Base-by-base conservation (phyloP, 345 rosid genomes). In the Garcia nutans region DNA sequence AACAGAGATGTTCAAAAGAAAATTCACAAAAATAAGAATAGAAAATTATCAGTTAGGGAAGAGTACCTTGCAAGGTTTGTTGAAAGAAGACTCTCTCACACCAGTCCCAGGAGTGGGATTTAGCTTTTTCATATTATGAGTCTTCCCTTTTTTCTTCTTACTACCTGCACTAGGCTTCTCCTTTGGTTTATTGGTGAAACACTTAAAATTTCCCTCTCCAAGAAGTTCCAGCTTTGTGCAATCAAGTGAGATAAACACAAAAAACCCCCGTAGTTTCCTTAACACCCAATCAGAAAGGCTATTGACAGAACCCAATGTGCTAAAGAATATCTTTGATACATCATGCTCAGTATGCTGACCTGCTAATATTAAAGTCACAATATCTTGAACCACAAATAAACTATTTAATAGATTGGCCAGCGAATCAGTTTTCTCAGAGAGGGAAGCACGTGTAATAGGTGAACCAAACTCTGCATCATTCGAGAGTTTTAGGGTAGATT, bases 141-240 rank as follows among this genome's bases (percentile, higher is more conserved):
- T 50, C 85, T 84, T 91, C 49, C 86, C 89, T 81, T 89, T 95
- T 80, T 88, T 89, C 81, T 76, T 87, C 82, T 85, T 88, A 78
- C 75, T 81, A 73, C 81, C 77, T 16, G 84, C 74, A 74, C 85
- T 76, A 45, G 67, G 58, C 81, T 82, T 90, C 72, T 86, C 93
- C 82, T 86, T 91, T 72, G 85, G 78, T 79, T 87, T 88, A 81
- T 80, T 82, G 69, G 88, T 81, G 69, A 79, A 82, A 76, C 78
- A 75, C 68, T 78, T 87, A 62, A 74, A 75, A 74, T 78, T 87
- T 73, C 79, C 88, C 23, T 91, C 96, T 72, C 81, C 88, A 42
- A 95, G 88, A 72, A 94, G 97, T 85, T 95, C 99, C 83, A 85
- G 75, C 83, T 83, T 93, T 80, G 89, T 88, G 78, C 81, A 90